These are phyloP conservation scores for Rhinocladiella similis DNA, from an alignment of 2,329 filamentous ascomycete species.

Conservation along the genomic window DNA sequence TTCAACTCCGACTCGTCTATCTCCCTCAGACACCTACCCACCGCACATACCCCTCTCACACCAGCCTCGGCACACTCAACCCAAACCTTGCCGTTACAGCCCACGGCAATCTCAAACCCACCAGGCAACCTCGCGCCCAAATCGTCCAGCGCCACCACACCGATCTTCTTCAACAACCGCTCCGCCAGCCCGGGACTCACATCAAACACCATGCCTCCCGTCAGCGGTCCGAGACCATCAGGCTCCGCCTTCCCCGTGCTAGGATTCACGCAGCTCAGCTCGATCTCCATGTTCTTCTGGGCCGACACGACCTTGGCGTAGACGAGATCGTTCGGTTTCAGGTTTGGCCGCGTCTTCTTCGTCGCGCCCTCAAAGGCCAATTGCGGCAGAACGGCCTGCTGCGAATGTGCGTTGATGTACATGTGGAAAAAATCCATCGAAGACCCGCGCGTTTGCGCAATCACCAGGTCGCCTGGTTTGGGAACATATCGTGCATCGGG, in stretches of 20 bases:
- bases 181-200: conserved; percentile 81
- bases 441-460: conserved; percentile 79
- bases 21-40: conserved; percentile 75
- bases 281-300: conserved; percentile 80
- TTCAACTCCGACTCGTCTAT: conserved; percentile 59
- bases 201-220: conserved; percentile 81
- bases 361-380: conserved; percentile 91
- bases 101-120: conserved; percentile 90
- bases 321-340: conserved; percentile 73
- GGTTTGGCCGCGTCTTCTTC: conserved; percentile 84
- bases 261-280: conserved; percentile 85
- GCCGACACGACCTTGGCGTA: conserved; percentile 82
- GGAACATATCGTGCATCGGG: conserved; percentile 68
- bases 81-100: conserved; percentile 90
- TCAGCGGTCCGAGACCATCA: conserved; percentile 81
- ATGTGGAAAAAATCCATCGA: conserved; percentile 78
- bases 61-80: conserved; percentile 71
- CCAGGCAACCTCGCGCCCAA: conserved; percentile 70
- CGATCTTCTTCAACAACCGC: conserved; percentile 66
- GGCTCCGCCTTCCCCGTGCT: conserved; percentile 83
- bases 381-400: conserved; percentile 72
- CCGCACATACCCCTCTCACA: conserved; percentile 69
- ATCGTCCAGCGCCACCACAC: conserved; percentile 74
- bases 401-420: conserved; percentile 65
- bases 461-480: conserved; percentile 77